Evolutionary conservation across 176 grass and related monocot genomes (phyloP).

Genomic region (Zoysia japonica): DNA sequence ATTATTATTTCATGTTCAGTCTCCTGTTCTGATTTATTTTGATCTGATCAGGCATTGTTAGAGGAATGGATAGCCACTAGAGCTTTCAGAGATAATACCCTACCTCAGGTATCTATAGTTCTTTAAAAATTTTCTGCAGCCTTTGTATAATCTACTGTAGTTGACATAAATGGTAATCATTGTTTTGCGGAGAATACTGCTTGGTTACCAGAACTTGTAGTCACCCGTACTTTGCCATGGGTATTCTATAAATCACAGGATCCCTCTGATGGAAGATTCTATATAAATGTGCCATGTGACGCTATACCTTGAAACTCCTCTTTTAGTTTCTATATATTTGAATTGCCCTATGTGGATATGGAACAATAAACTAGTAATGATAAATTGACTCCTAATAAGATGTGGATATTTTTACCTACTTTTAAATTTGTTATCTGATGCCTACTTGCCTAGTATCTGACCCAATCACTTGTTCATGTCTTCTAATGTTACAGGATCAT

Average conservation of each 20-base stretch:
- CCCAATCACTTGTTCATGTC: conserved; percentile 3
- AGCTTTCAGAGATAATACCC: conserved; percentile 67
- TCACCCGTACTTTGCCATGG: not conserved
- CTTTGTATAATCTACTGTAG: not conserved
- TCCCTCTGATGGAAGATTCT: conserved; percentile 8
- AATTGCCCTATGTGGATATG: not conserved
- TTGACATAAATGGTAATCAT: conserved; percentile 1
- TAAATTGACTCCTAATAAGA: not conserved
- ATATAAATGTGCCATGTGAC: conserved; percentile 9
- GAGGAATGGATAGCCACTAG: conserved; percentile 97
- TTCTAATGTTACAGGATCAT: conserved; percentile 62
- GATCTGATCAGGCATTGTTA: conserved; percentile 73
- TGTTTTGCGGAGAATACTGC: not conserved
- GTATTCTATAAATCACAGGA: not conserved
- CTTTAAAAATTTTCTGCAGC: not conserved
- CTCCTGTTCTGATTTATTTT: conserved; percentile 36
- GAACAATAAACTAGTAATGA: conserved; percentile 17
- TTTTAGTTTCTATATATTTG: not conserved
- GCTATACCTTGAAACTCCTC: not conserved
- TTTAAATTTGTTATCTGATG: not conserved
- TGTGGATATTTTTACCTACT: not conserved
- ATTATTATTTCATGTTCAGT: conserved; percentile 26
- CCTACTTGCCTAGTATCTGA: not conserved
- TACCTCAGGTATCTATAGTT: conserved; percentile 65
- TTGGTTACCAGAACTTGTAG: not conserved